These are phyloP conservation scores for Alternaria sp. DNA, from an alignment of 2,329 filamentous ascomycete species.

Conservation along the genomic window DNA sequence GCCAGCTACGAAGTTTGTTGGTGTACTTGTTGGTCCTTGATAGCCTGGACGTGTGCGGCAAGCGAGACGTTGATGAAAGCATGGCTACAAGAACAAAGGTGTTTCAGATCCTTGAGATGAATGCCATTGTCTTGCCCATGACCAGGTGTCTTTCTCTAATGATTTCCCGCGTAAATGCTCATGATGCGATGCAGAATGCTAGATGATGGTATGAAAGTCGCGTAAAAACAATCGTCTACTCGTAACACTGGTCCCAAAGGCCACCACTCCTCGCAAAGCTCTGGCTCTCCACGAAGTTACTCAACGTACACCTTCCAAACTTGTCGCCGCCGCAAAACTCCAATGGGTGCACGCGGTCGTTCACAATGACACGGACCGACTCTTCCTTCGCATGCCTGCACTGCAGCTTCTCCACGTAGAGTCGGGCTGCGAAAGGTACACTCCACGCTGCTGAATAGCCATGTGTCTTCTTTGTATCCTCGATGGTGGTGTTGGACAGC, in stretches of 20 bases:
- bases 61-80: background rate
- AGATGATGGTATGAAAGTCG: background rate
- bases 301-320: slow-evolving; percentile 72
- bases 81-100: background rate
- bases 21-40: slow-evolving; percentile 4
- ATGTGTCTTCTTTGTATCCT: slow-evolving; percentile 60
- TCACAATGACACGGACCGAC: slow-evolving; percentile 79
- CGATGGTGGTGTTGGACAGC: slow-evolving; percentile 53
- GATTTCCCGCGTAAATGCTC: background rate
- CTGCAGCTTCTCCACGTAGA: slow-evolving; percentile 87
- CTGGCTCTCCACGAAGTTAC: slow-evolving; percentile 75
- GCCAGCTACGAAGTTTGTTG: background rate
- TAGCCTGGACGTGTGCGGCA: background rate
- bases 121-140: background rate
- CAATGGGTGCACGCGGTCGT: slow-evolving; percentile 79
- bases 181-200: background rate
- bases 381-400: slow-evolving; percentile 69
- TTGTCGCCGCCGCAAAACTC: slow-evolving; percentile 72
- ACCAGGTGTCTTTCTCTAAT: background rate
- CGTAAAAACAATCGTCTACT: slow-evolving; percentile 2
- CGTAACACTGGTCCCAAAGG: slow-evolving; percentile 70
- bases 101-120: background rate
- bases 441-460: slow-evolving; percentile 80
- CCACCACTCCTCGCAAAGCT: slow-evolving; percentile 76
- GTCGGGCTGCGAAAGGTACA: slow-evolving; percentile 79